Percentiles rank a stretch among this genome's conserved stretches.
phyloP scores from a whole-genome alignment of 2,329 filamentous ascomycete genomes.

The Akanthomyces uredinophilus region DNA sequence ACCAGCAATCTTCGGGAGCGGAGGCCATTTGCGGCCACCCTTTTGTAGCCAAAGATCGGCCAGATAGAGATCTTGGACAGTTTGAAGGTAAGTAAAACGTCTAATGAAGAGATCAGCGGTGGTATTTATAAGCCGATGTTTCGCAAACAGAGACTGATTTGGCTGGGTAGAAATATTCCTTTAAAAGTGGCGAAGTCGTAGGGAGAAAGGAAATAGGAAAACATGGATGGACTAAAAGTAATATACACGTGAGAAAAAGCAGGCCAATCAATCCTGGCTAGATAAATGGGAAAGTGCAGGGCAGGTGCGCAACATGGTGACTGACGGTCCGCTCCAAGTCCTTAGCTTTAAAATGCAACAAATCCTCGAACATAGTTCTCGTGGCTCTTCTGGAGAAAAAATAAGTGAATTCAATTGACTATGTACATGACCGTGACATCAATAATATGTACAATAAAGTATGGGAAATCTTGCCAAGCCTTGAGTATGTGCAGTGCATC shows the following conservation, averaged over 20 bases:
- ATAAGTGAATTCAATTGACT: not conserved
- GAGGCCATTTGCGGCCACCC: slow-evolving; percentile 1
- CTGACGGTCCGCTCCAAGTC: not conserved
- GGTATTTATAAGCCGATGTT: not conserved
- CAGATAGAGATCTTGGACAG: not conserved
- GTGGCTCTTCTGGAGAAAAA: not conserved
- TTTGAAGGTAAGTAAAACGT: not conserved
- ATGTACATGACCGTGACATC: not conserved
- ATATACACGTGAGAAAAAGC: not conserved
- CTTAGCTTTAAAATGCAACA: no score
- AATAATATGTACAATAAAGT: slow-evolving; percentile 1
- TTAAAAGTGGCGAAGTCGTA: slow-evolving; percentile 6
- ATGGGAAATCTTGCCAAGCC: not conserved
- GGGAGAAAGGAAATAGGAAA: not conserved
- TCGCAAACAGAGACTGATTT: not conserved
- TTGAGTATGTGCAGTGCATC: not conserved
- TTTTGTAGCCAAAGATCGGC: not conserved
- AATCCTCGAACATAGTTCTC: no score
- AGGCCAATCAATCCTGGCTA: not conserved
- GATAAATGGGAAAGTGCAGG: not conserved
- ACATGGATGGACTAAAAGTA: not conserved
- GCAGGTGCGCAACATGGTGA: not conserved
- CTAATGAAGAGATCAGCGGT: not conserved
- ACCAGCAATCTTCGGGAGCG: slow-evolving; percentile 1
- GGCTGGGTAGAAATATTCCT: slow-evolving; percentile 12